Evolutionary conservation across 2,329 filamentous ascomycete genomes (phyloP).

Genomic region (Basipetospora chlamydospora): DNA sequence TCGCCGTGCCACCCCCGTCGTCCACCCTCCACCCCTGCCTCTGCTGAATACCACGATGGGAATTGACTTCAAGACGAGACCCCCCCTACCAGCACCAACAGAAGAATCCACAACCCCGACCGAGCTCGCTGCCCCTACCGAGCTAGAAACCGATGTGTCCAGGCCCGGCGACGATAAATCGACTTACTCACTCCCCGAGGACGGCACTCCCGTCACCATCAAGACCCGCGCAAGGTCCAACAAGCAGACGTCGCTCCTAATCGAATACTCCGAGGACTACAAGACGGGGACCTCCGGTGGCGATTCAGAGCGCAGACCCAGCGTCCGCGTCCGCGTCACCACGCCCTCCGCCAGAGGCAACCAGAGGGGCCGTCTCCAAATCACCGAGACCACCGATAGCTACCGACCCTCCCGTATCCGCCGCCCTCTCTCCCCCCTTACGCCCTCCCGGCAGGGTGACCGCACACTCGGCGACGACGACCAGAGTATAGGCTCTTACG

Average conservation of each 20-base stretch:
- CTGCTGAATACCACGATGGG: conserved; percentile 30
- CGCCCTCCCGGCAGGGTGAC: conserved; percentile 22
- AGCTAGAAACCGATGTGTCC: conserved; percentile 54
- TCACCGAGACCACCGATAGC: conserved; percentile 66
- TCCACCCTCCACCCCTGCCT: neutral
- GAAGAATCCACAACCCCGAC: conserved; percentile 51
- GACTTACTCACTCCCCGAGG: conserved; percentile 67
- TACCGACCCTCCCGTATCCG: conserved; percentile 46
- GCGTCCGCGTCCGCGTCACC: conserved; percentile 61
- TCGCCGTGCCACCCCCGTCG: neutral
- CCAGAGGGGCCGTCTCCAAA: conserved; percentile 62
- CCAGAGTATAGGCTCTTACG: conserved; percentile 56
- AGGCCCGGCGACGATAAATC: conserved; percentile 55
- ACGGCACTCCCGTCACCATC: conserved; percentile 86
- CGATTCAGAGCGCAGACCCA: conserved; percentile 56
- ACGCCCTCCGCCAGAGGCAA: conserved; percentile 50
- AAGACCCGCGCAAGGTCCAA: conserved; percentile 48
- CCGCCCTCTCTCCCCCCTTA: conserved; percentile 32
- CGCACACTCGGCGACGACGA: conserved; percentile 44
- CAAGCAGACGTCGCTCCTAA: conserved; percentile 73
- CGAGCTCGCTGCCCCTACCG: conserved; percentile 29
- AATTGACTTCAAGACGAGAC: conserved; percentile 39
- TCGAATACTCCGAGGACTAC: conserved; percentile 85
- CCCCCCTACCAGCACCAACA: conserved; percentile 65
- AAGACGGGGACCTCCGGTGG: conserved; percentile 38